Base-by-base conservation (phyloP, 257 asterid genomes). In the Marsdenia floribunda region DNA sequence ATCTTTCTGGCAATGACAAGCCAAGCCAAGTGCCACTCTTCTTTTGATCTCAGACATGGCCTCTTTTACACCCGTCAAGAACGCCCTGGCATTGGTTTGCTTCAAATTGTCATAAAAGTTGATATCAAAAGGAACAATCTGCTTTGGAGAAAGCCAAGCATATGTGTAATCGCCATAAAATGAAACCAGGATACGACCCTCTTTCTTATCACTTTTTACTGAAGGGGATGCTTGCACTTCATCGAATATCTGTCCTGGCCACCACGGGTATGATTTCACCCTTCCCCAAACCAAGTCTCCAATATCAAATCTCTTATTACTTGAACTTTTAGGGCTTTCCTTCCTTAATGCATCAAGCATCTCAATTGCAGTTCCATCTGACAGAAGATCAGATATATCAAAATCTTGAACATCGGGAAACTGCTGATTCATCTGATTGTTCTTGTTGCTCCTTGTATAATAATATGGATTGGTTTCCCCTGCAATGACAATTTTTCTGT, bases 221-320 rank as follows among this genome's bases (percentile, higher is more conserved):
- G 49, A 63, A 65, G 72, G 38, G 15, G 74, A 53, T 44, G 76
- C 79, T 18, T 71, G 63, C 21, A 66, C 54, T 54, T 80, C 80
- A n/a, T 75, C 38, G 3, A 26, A 76, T 29, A 80, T 71, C 61
- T 46, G 75, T 4, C 77, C 77, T 22, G 80, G 80, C 83, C 83
- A 80, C 83, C 80, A 76, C n/a, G 80, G 77, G 50, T 75, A 42
- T 7, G 83, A 54, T 68, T 12, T 57, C 59, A 80, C 54, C 80
- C 73, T 76, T 57, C 71, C 83, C 83, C 80, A 80, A 33, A 80
- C 77, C 72, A 80, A 42, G 33, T 80, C 77, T 21, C 83, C 80
- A 44, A n/a, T 0, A 6, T 61, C 75, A 55, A 60, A 50, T 21
- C 5, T 40, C 57, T 71, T 38, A 66, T 38, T 55, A 33, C 52